Base-by-base conservation (phyloP, 1,284 basidiomycete genomes). In the Ustilago shanxiensis region DNA sequence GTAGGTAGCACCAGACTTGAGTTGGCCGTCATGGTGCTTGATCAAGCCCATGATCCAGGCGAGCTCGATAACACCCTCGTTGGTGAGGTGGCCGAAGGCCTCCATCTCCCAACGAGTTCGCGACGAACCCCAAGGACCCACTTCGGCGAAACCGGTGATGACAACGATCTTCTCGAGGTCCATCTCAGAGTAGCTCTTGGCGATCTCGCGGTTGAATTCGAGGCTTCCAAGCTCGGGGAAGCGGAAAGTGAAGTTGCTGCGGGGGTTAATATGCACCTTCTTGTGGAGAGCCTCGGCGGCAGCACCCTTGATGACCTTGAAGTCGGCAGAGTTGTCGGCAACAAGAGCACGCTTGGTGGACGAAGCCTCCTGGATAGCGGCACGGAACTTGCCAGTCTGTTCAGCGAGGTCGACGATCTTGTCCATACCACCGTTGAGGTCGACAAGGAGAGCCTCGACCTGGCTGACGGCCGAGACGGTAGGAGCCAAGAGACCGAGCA, bases 401-500 rank as follows among this genome's bases (percentile, higher is more conserved):
- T 77, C 79, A 47, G 80, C 77, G 24, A 83, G 79, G 57, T 83
- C 79, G 58, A 82, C 72, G 52, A 83, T 69, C 59, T 82, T 77
- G 97, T 91, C 74, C 69, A 83, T 80, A 44, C 81, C 81, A 65
- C 97, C 94, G 31, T 95, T 94, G 61, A 99, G 90, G 87, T 98
- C 95, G 51, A 95, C 93, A 20, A 98, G 90, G 84, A 99, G 95
- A 8, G 96, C 96, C 86, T 99, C 96, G 65, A 99, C 95, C 87
- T 99, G 97, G n/a, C 96, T 97, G 85, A 98, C 95, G 87, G 96
- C 98, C 90, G 98, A 98, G 59, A 99, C 90, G n/a, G 98, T 91
- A 49, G 97, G 96, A 87, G 98, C 97, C 95, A 99, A 97, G 54
- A 87, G 90, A 79, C 96, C 97, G 65, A 99, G 92, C 82, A 99